phyloP scores from a whole-genome alignment of 805 yeast species.

The Zygoascus tannicola region DNA sequence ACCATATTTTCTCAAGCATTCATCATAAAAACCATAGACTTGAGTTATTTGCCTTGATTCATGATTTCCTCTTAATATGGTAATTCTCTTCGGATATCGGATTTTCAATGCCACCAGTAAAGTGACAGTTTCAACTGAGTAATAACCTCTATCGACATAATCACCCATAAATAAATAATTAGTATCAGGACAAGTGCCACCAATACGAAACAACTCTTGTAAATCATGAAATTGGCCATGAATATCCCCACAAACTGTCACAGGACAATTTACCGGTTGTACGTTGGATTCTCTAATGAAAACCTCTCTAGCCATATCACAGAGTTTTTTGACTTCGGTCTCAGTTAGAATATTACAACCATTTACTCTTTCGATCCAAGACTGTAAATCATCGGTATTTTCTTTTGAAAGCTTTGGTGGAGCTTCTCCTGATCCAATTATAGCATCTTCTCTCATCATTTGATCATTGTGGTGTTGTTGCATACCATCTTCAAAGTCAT shows the following conservation, averaged over 20 bases:
- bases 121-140: slow-evolving; percentile 86
- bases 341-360: slow-evolving; percentile 77
- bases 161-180: slow-evolving; percentile 87
- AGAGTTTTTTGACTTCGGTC: slow-evolving; percentile 65
- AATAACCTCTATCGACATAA: slow-evolving; percentile 82
- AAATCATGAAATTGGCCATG: slow-evolving; percentile 95
- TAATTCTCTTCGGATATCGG: slow-evolving; percentile 82
- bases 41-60: slow-evolving; percentile 94
- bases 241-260: slow-evolving; percentile 92
- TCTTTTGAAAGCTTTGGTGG: background rate
- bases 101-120: slow-evolving; percentile 86
- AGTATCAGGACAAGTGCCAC: slow-evolving; percentile 89
- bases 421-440: background rate
- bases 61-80: slow-evolving; percentile 89
- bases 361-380: slow-evolving; percentile 74
- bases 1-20: slow-evolving; percentile 88
- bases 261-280: slow-evolving; percentile 92
- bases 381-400: slow-evolving; percentile 48
- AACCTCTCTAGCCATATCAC: slow-evolving; percentile 79
- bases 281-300: slow-evolving; percentile 80
- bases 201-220: slow-evolving; percentile 86
- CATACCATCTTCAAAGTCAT: background rate
- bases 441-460: background rate
- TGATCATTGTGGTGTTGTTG: background rate
- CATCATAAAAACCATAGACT: slow-evolving; percentile 93